phyloP scores from a whole-genome alignment of 352 stramenopile species.

The Pythium dissotocum region DNA sequence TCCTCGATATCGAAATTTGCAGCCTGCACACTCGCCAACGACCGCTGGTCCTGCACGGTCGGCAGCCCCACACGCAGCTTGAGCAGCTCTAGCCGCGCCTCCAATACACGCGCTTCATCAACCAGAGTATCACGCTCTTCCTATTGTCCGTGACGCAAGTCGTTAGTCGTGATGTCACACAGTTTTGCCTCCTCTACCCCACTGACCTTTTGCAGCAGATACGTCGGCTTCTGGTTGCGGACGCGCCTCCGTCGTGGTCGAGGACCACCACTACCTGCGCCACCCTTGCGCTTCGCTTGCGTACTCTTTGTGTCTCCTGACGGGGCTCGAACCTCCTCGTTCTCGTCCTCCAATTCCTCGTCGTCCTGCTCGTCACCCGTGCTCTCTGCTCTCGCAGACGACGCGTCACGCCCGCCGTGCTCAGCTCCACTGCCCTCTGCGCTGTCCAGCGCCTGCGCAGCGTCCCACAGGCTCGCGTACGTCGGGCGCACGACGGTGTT shows the following conservation, averaged over 20 bases:
- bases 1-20: slow-evolving; percentile 24
- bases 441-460: background rate
- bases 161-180: background rate
- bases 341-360: background rate
- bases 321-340: background rate
- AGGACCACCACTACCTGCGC: background rate
- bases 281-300: background rate
- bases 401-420: background rate
- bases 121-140: slow-evolving; percentile 22
- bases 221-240: slow-evolving; percentile 22
- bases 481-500: background rate
- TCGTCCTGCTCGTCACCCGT: background rate
- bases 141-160: background rate
- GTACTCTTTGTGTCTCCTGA: background rate
- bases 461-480: background rate
- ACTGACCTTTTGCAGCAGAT: slow-evolving; percentile 28
- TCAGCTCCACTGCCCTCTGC: background rate
- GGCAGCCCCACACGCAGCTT: slow-evolving; percentile 19
- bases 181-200: background rate
- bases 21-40: slow-evolving; percentile 15
- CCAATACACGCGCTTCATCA: slow-evolving; percentile 12
- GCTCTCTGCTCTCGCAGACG: background rate
- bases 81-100: slow-evolving; percentile 24
- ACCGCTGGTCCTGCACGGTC: slow-evolving; percentile 19
- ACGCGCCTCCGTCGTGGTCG: background rate